Percentiles rank a stretch among this genome's conserved stretches.
phyloP scores from a whole-genome alignment of 108 stramenopile species.

The Cylindrotheca fusiformis region DNA sequence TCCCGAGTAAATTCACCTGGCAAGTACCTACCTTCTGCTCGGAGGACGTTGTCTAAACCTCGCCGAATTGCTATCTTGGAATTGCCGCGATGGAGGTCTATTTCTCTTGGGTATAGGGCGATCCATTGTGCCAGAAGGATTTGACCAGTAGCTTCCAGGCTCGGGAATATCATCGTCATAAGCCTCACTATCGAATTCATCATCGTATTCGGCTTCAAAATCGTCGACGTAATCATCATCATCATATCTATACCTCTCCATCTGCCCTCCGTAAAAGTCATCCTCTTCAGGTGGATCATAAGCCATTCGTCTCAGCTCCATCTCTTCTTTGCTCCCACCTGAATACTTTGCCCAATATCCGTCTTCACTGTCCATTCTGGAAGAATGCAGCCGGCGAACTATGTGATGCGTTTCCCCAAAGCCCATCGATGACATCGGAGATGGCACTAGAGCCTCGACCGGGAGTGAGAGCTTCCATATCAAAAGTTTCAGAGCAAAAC shows the following conservation, averaged over 20 bases:
- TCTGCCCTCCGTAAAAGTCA: neutral
- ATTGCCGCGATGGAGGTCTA: neutral
- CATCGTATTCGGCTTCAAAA: slow-evolving; percentile 28
- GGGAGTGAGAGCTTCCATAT: neutral
- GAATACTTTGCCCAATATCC: neutral
- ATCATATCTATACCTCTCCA: neutral
- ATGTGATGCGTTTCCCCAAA: no score
- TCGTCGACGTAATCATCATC: slow-evolving; percentile 29
- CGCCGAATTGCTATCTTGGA: slow-evolving; percentile 5
- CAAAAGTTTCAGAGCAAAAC: neutral
- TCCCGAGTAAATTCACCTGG: neutral
- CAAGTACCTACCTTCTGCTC: slow-evolving; percentile 8
- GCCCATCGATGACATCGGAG: no score
- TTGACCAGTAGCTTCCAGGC: slow-evolving; percentile 54
- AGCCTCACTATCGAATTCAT: slow-evolving; percentile 21
- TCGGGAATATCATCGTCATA: slow-evolving; percentile 14
- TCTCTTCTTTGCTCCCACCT: neutral
- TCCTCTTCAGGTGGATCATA: neutral
- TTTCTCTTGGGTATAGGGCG: slow-evolving; percentile 7
- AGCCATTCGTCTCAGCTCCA: neutral
- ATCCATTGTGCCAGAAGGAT: slow-evolving; percentile 35
- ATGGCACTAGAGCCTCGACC: neutral
- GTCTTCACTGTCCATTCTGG: no score
- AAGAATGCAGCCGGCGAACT: no score
- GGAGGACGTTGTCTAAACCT: neutral